These are phyloP conservation scores for Penicillium sp. DNA, from an alignment of 2,329 filamentous ascomycete genomes.

Conservation along the genomic window DNA sequence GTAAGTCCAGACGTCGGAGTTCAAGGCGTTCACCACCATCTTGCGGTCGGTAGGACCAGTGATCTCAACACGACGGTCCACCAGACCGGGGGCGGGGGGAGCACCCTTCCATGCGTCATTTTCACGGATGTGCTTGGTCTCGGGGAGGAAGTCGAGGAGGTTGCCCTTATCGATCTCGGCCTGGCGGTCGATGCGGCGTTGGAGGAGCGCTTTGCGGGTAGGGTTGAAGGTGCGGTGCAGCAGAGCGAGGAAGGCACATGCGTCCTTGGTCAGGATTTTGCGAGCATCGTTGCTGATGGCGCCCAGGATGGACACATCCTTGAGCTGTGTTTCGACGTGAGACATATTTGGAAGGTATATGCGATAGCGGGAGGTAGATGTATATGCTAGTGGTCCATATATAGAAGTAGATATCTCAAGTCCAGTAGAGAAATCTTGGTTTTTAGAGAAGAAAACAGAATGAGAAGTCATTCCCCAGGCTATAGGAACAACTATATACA, in stretches of 20 bases:
- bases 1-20: conserved; percentile 95
- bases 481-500: conserved; percentile 18
- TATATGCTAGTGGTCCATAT: not conserved
- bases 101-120: conserved; percentile 93
- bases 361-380: not conserved
- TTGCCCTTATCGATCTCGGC: conserved; percentile 88
- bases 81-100: conserved; percentile 83
- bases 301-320: conserved; percentile 85
- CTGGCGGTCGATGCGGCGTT: conserved; percentile 83
- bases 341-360: conserved; percentile 56
- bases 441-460: not conserved
- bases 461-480: not conserved
- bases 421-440: not conserved
- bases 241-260: conserved; percentile 87
- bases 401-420: not conserved
- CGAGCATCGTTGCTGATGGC: conserved; percentile 73
- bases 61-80: conserved; percentile 94
- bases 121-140: conserved; percentile 94
- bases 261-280: conserved; percentile 90
- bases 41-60: conserved; percentile 96
- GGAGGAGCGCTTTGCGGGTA: conserved; percentile 83
- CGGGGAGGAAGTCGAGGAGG: conserved; percentile 89
- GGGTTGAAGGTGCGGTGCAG: conserved; percentile 93
- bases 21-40: conserved; percentile 98
- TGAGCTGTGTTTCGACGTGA: conserved; percentile 73